These are phyloP conservation scores for Fusarium sp. DNA, from an alignment of 2,329 filamentous ascomycete genomes.

Conservation along the genomic window DNA sequence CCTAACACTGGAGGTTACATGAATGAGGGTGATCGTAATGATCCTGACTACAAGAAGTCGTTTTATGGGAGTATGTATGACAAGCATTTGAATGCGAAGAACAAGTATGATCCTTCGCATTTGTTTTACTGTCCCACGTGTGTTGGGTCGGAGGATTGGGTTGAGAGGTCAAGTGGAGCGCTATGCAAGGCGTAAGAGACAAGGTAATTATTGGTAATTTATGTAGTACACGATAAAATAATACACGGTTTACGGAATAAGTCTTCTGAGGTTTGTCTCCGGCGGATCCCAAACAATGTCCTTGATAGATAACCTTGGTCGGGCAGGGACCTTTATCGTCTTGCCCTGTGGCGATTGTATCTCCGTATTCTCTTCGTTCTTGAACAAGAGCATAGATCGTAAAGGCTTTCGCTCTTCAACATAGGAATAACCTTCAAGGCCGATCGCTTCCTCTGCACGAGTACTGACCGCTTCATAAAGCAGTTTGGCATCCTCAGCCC, in stretches of 20 bases:
- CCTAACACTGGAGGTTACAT: slow-evolving; percentile 26
- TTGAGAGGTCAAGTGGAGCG: slow-evolving; percentile 19
- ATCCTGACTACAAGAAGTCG: slow-evolving; percentile 18
- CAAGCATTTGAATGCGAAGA: slow-evolving; percentile 13
- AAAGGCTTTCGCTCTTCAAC: background rate
- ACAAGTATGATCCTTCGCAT: slow-evolving; percentile 29
- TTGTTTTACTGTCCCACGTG: slow-evolving; percentile 35
- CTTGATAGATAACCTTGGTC: slow-evolving; percentile 4
- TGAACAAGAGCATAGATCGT: slow-evolving; percentile 1
- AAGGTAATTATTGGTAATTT: background rate
- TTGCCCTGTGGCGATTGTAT: background rate
- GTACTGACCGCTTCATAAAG: slow-evolving; percentile 18
- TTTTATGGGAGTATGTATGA: slow-evolving; percentile 25
- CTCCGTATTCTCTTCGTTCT: background rate
- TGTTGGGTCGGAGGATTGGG: slow-evolving; percentile 25
- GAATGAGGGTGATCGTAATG: slow-evolving; percentile 33
- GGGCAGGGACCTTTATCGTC: background rate
- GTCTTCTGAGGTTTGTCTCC: background rate
- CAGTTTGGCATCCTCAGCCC: background rate
- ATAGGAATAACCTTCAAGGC: rapidly evolving
- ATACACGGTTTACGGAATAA: background rate
- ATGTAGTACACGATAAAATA: background rate
- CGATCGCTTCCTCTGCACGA: background rate
- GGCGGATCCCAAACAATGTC: slow-evolving; percentile 19
- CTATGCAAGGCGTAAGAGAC: slow-evolving; percentile 4